A percentile compares a stretch with the other conserved stretches of the same genome.
phyloP scores from a whole-genome alignment of 2,329 filamentous ascomycete genomes.

The Paecilomyces sp. region DNA sequence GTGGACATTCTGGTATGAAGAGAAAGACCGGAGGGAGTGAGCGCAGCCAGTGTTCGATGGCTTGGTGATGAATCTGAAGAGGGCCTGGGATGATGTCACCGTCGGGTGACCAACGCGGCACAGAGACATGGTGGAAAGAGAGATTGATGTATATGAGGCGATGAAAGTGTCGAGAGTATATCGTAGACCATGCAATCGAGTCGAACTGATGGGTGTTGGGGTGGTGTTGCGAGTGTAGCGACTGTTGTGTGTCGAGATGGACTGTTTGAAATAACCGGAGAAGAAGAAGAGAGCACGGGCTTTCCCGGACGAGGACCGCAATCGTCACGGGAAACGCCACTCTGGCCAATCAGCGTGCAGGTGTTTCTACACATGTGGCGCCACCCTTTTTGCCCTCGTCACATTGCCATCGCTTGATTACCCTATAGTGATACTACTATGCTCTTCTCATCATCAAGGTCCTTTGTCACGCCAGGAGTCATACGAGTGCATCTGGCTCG shows the following conservation, averaged over 20 bases:
- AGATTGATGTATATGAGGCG: background rate
- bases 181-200: conserved; percentile 12
- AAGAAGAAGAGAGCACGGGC: conserved; percentile 12
- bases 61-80: conserved; percentile 31
- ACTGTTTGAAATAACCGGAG: conserved; percentile 10
- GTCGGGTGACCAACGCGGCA: conserved; percentile 27
- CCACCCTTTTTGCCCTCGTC: conserved; percentile 11
- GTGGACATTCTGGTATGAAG: conserved; percentile 34
- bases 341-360: conserved; percentile 28
- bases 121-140: conserved; percentile 30
- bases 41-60: conserved; percentile 32
- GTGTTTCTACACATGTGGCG: conserved; percentile 33
- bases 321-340: background rate
- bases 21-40: conserved; percentile 40
- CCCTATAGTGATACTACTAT: too few relatives aligned
- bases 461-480: background rate
- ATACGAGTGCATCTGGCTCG: background rate
- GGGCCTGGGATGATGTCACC: conserved; percentile 42
- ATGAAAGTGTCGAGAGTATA: conserved; percentile 1
- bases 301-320: conserved; percentile 5
- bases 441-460: background rate
- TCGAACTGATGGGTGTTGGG: conserved; percentile 3
- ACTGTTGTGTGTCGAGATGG: conserved; percentile 7
- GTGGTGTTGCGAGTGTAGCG: conserved; percentile 4
- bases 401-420: background rate